Conservation (phyloP, 2,329 filamentous ascomycete species). For the Ilyonectria mors-panacis region DNA sequence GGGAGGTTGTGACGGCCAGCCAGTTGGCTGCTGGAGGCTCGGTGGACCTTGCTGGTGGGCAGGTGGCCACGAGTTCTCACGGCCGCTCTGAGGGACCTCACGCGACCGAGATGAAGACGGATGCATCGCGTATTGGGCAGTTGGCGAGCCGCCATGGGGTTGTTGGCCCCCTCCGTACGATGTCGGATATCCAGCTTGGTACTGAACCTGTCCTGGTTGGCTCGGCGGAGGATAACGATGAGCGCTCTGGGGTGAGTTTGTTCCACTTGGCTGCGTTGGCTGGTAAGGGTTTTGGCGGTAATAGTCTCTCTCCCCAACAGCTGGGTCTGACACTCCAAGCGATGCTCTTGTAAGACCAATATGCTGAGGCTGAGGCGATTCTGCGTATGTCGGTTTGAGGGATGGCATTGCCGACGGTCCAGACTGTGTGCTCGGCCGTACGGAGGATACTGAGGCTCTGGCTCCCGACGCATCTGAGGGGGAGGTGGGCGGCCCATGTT, state of each 20-base stretch:
- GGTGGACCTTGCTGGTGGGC: conserved; percentile 42
- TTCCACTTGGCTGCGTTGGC: conserved; percentile 53
- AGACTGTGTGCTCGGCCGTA: conserved; percentile 57
- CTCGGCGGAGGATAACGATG: conserved; percentile 62
- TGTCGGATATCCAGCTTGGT: conserved; percentile 62
- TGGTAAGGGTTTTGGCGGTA: conserved; percentile 60
- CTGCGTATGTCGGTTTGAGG: conserved; percentile 67
- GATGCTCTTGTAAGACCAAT: conserved; percentile 61
- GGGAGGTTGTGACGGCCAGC: conserved; percentile 51
- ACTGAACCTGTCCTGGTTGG: conserved; percentile 56
- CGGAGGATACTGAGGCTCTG: conserved; percentile 63
- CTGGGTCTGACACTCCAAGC: conserved; percentile 56
- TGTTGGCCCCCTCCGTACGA: conserved; percentile 57
- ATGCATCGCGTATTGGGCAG: conserved; percentile 69
- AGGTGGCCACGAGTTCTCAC: conserved; percentile 55
- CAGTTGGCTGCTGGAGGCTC: conserved; percentile 44
- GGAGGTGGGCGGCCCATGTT: conserved; percentile 59
- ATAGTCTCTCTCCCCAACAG: conserved; percentile 63
- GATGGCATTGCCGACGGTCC: conserved; percentile 66
- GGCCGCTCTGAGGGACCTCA: conserved; percentile 58
- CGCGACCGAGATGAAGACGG: conserved; percentile 60
- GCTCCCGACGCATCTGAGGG: conserved; percentile 64
- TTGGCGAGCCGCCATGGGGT: conserved; percentile 64
- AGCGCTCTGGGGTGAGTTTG: conserved; percentile 63
- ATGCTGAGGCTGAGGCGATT: conserved; percentile 66